These are phyloP conservation scores for Vigna hirtella DNA, from an alignment of 306 rosid species.

Conservation along the genomic window DNA sequence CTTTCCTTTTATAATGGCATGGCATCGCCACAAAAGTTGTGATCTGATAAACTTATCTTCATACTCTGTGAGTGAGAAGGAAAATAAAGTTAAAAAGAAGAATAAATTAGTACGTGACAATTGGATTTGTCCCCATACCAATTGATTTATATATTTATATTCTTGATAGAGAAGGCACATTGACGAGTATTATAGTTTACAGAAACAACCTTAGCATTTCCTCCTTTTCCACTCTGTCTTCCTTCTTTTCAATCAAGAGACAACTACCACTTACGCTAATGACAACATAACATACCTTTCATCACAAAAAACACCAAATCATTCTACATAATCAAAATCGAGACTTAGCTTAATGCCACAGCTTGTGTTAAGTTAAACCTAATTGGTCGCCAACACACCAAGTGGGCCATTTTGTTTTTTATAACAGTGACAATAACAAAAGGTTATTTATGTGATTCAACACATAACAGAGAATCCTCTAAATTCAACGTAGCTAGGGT, in stretches of 20 bases:
- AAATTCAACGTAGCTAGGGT: not conserved
- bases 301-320: no score
- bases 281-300: no score
- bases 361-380: no score
- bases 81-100: conserved; percentile 2
- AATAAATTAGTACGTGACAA: conserved; percentile 34
- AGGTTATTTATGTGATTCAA: not conserved
- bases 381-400: not conserved
- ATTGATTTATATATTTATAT: not conserved
- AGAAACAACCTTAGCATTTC: not conserved
- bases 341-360: no score
- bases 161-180: conserved; percentile 31
- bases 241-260: conserved; percentile 21
- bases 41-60: conserved; percentile 33
- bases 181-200: not conserved
- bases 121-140: conserved; percentile 8
- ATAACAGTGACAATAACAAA: no score
- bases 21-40: conserved; percentile 35
- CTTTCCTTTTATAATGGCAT: not conserved
- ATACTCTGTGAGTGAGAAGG: not conserved
- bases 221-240: conserved; percentile 14
- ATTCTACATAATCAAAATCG: no score
- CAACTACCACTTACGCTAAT: no score
- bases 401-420: no score
- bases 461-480: not conserved